Evolutionary conservation across 108 stramenopile genomes (phyloP), one percentile per base, ranked within the genome.

Genomic region (Cyclotella cryptica): DNA sequence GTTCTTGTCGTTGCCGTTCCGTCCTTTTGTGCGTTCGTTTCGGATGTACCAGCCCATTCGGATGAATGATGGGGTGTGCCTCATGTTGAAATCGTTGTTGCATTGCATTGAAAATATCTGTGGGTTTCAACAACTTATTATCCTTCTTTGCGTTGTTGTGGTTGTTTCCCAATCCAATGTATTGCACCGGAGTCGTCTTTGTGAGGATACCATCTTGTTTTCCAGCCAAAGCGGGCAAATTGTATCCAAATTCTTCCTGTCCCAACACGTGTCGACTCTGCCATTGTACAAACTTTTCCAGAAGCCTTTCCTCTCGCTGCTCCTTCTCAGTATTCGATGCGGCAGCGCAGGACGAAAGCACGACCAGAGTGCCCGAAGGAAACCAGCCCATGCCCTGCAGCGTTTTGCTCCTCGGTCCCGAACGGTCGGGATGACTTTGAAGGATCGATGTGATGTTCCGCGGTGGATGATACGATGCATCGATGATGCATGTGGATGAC

Each of bases 351-450:
- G 43, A 29, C 15, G 75, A 87, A 47, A 91, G 66, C 1, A 86
- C 66, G 3, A 80, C 66, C 69, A 86, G 69, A 18, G 72, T 87
- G 0, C 90, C 91, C 0, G 91, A 92, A 12, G 93, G 93, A 69
- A 88, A 94, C 87, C 87, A 92, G 15, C 89, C 89, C 62, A 91
- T 88, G 51, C 47, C 60, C 10, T 88, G 88, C 18, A 94, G 65
- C 1, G 93, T 94, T 55, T 85, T 86, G 57, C 89, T 87, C 44
- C 71, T 78, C 12, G 87, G 78, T 4, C 92, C 90, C n/a, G 27
- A 65, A 40, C 59, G 19, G 10, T 85, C 82, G 13, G 80, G 61
- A 46, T 76, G 84, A 4, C 61, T 43, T 1, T 55, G 65, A 12
- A 77, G 12, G 1, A 52, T 57, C 3, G 84, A 75, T 0, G 93